These are phyloP conservation scores for Wickerhamiella australiensis DNA, from an alignment of 805 yeast species.

Conservation along the genomic window DNA sequence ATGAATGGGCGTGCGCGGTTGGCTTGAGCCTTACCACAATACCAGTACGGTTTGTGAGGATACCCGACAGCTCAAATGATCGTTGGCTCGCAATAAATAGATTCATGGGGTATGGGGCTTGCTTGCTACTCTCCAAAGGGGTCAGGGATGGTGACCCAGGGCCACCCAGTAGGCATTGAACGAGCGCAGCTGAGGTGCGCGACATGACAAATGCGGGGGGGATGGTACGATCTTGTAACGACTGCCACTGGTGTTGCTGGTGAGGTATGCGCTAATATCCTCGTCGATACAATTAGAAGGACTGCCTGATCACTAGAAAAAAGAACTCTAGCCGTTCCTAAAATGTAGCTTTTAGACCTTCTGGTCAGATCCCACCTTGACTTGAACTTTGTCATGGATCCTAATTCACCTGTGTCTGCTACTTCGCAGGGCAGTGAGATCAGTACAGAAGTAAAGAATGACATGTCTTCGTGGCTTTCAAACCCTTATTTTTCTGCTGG, in stretches of 20 bases:
- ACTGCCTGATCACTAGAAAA: too few species aligned
- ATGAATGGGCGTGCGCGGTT: not conserved
- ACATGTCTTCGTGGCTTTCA: slow-evolving; percentile 22
- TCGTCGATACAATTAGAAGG: too few species aligned
- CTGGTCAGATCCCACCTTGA: not conserved
- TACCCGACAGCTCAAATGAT: not conserved
- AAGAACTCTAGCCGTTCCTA: too few species aligned
- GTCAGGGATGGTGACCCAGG: not conserved
- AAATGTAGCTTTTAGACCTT: too few species aligned
- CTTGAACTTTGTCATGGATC: slow-evolving; percentile 1
- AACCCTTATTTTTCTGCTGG: slow-evolving; percentile 99
- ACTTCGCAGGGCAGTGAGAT: not conserved
- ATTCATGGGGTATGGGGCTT: not conserved
- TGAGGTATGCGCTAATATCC: too few species aligned
- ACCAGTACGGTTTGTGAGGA: not conserved
- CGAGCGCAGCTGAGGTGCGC: slow-evolving; percentile 10
- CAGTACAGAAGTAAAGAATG: not conserved
- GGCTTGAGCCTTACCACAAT: not conserved
- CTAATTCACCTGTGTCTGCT: not conserved
- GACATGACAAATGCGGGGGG: slow-evolving; percentile 1
- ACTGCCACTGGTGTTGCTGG: too few species aligned
- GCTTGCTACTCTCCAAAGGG: not conserved
- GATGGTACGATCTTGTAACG: not conserved
- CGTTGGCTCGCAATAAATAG: not conserved
- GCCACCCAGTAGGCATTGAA: slow-evolving; percentile 5